Conservation (phyloP, 345 rosid genomes). For the Durio zibethinus region DNA sequence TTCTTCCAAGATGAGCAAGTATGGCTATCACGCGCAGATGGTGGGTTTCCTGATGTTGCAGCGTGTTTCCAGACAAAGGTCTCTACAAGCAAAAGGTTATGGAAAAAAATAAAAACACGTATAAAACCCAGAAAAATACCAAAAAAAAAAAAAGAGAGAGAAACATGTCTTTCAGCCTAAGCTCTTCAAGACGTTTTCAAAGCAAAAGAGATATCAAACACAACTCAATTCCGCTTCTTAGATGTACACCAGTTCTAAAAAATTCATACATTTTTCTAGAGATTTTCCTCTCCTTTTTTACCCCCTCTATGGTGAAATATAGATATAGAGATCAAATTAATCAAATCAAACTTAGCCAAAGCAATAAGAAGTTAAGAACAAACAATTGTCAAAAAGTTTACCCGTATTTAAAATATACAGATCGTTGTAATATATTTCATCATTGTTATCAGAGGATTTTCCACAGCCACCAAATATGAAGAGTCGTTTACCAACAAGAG, state of each 20-base stretch:
- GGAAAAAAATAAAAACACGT: neutral
- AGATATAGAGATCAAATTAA: neutral
- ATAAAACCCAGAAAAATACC: neutral
- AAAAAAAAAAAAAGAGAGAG: neutral
- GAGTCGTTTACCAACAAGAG: constrained; percentile 83
- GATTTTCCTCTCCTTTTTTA: neutral
- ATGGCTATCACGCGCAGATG: constrained; percentile 96
- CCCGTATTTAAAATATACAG: constrained; percentile 89
- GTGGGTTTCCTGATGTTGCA: constrained; percentile 70
- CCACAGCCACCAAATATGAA: constrained; percentile 96
- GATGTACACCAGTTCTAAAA: neutral
- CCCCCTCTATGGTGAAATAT: neutral
- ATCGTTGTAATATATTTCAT: constrained; percentile 87
- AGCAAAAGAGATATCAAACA: neutral
- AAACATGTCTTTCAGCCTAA: neutral
- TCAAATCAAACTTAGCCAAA: neutral
- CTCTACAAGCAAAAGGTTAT: constrained; percentile 44
- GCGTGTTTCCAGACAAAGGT: constrained; percentile 89
- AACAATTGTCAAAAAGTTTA: constrained; percentile 19
- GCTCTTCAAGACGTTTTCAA: neutral
- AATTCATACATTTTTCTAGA: neutral
- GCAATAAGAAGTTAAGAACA: neutral
- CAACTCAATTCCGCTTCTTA: neutral
- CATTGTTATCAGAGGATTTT: constrained; percentile 54
- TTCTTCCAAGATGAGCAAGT: constrained; percentile 94